Evolutionary conservation across 208 protist genomes (phyloP), one percentile per base, ranked within the genome.

Genomic region (Crithidia brevicula): DNA sequence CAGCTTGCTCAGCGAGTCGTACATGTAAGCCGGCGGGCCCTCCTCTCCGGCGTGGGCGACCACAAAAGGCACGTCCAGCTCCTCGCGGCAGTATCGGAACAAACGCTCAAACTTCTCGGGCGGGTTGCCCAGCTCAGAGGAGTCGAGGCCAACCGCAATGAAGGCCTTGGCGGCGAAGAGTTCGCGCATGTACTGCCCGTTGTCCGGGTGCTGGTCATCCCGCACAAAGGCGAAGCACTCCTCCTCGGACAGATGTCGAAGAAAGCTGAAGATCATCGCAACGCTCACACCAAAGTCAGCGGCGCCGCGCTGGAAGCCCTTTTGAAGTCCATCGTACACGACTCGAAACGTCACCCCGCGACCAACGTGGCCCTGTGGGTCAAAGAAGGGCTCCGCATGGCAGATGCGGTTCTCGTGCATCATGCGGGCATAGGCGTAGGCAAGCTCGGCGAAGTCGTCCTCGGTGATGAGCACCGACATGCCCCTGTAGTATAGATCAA

Each of bases 1-100:
- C 50, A 86, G 83, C 33, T 67, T 3, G 9, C 64, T 59, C 38
- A 88, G 27, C 8, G 75, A 49, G 23, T 65, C 45, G 33, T 40
- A 11, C 40, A 83, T 80, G 45, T 71, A 89, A 42, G n/a, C 46
- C 31, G 80, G 70, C 18, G 83, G 83, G 11, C 79, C 79, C 38
- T 85, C 83, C 53, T 89, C 83, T 11, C 82, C 82, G 4, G 82
- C 78, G 72, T 88, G 82, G n/a, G 75, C 79, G 10, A 85, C 83
- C 22, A 72, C 33, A 40, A 49, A 61, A 3, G 74, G 71, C 25
- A 83, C 75, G 20, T 80, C 30, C 33, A 86, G 68, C 66, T 74
- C 75, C 23, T 80, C 72, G 4, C 60, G 65, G 67, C 72, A 79
- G 69, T 81, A 77, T 30, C 58, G 73, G 52, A 74, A 86, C 58